Base-by-base conservation (phyloP, 169 alveolate species). In the Plasmodium falciparum region DNA sequence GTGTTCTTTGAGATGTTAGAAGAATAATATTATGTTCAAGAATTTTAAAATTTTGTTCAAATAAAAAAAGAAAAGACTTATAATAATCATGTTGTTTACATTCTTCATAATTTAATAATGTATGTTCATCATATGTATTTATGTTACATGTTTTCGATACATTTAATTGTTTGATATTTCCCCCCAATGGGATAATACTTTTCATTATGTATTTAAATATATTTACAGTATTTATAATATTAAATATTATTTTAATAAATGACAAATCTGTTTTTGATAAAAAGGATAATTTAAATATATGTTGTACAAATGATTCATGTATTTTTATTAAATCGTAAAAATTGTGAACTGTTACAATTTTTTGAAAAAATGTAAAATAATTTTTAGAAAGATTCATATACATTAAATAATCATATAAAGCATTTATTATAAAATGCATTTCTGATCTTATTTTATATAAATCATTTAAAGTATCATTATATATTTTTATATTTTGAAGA, bases 381-480 rank as follows among this genome's bases (percentile, higher is more conserved):
- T 69, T 76, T 50, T 56, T 50, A 65, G 12, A 33, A 9, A 76
- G 49, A 47, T 76, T 65, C 75, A 69, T 76, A 56, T 76, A 49
- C 15, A 76, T 56, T 13, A 76, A 15, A 17, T 76, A 76, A 22
- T 76, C 89, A 58, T 76, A 52, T 15, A 76, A 17, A 43, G 7
- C 15, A 6, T 26, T 56, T 33, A 76, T 45, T 49, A 76, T 50
- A 12, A 76, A 33, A 7, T 65, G 12, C 89, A 76, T 76, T 59
- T 76, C 89, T 11, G 29, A 24, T 76, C 89, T 45, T 65, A 76
- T 76, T 22, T 76, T 24, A 22, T 76, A 65, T 26, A 76, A 69
- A 56, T 76, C 89, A 7, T 65, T 62, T 3, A 76, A 12, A 15
- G 63, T 7, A 2, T 76, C 89, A 49, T 69, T 76, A 54, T 63